Conservation (phyloP, 2,329 filamentous ascomycete genomes). For the Aspergillus persii region DNA sequence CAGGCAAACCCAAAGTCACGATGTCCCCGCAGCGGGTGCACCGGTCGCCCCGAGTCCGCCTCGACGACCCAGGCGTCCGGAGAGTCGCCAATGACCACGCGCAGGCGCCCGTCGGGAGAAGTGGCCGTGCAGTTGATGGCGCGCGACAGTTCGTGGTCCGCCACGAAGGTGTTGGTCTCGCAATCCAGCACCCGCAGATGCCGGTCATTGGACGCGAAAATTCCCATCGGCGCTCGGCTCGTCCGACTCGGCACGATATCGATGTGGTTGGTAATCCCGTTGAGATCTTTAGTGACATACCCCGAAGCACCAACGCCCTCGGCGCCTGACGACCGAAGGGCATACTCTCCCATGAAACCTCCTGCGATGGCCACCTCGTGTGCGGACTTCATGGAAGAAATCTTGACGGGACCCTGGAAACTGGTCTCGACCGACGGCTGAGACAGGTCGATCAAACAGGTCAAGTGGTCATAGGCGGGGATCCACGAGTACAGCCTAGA, state of each 20-base stretch:
- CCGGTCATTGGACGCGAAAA: constrained; percentile 59
- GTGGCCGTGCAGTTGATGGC: constrained; percentile 48
- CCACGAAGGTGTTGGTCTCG: constrained; percentile 42
- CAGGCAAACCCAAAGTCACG: constrained; percentile 47
- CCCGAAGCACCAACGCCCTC: constrained; percentile 41
- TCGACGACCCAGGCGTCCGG: constrained; percentile 43
- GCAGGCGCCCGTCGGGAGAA: constrained; percentile 42
- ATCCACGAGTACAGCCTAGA: constrained; percentile 51
- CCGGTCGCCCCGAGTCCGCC: constrained; percentile 40
- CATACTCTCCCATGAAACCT: constrained; percentile 58
- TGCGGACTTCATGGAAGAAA: constrained; percentile 54
- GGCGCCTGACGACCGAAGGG: constrained; percentile 42
- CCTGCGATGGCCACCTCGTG: constrained; percentile 54
- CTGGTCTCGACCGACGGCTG: constrained; percentile 38
- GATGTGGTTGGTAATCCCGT: constrained; percentile 59
- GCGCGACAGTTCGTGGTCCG: constrained; percentile 36
- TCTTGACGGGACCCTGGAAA: constrained; percentile 41
- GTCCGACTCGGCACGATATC: constrained; percentile 51
- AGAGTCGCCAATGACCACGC: constrained; percentile 46
- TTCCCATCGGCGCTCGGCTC: constrained; percentile 49
- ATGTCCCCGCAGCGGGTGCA: constrained; percentile 41
- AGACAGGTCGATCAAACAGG: constrained; percentile 50
- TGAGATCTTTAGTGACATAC: constrained; percentile 46
- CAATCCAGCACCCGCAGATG: constrained; percentile 56
- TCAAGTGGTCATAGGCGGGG: constrained; percentile 42